Evolutionary conservation across 768 basidiomycete species (phyloP).

Genomic region (Suillus weaverae): DNA sequence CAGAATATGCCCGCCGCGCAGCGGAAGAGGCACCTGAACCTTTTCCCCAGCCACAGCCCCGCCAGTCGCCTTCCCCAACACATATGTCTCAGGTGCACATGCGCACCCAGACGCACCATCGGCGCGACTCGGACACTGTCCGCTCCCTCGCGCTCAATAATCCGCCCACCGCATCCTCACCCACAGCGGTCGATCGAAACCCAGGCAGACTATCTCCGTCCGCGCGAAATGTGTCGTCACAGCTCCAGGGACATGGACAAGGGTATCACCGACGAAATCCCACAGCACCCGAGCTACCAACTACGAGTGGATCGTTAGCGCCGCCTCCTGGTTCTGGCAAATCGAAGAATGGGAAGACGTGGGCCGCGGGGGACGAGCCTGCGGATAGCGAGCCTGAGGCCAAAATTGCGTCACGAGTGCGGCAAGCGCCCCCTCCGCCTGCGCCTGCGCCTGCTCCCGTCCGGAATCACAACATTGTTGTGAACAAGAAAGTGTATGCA

Average conservation of each 20-base stretch:
- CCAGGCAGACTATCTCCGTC: conserved; percentile 34
- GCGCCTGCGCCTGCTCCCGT: conserved; percentile 24
- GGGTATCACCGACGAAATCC: conserved; percentile 65
- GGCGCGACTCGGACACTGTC: conserved; percentile 77
- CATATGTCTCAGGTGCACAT: conserved; percentile 34
- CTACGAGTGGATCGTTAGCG: conserved; percentile 36
- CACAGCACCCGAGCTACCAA: conserved; percentile 61
- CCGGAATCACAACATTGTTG: conserved; percentile 41
- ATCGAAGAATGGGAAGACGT: conserved; percentile 40
- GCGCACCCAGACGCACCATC: conserved; percentile 50
- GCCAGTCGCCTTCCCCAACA: conserved; percentile 57
- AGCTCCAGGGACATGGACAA: conserved; percentile 25
- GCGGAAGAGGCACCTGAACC: conserved; percentile 14
- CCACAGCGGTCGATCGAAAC: conserved; percentile 51
- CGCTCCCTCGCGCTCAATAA: conserved; percentile 45
- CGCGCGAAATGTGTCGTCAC: conserved; percentile 20
- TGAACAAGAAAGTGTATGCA: conserved; percentile 79
- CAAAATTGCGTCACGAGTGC: conserved; percentile 27
- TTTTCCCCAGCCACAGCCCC: conserved; percentile 31
- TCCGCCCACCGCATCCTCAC: conserved; percentile 44
- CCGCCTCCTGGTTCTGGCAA: conserved; percentile 18
- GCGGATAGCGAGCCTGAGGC: conserved; percentile 37
- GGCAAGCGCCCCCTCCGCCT: conserved; percentile 34
- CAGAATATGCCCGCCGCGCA: conserved; percentile 25
- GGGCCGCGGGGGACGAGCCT: conserved; percentile 47